A percentile compares a stretch with the other conserved stretches of the same genome.
Evolutionary conservation across 2,329 filamentous ascomycete species (phyloP).

Genomic region (Calonectria pseudoreteaudii): DNA sequence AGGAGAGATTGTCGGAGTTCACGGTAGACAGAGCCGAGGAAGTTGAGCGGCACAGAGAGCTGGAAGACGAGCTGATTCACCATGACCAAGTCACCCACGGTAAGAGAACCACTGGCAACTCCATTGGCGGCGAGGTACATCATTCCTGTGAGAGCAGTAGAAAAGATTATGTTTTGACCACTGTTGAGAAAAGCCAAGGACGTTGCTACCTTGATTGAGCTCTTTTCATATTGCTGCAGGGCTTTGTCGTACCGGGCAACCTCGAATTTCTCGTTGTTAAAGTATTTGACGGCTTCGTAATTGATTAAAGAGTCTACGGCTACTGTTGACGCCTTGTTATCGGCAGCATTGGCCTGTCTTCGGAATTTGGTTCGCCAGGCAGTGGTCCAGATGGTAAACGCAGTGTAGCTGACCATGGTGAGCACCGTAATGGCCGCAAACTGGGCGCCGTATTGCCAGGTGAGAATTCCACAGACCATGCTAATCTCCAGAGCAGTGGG

Average conservation of each 20-base stretch:
- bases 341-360: slow-evolving; percentile 93
- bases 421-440: slow-evolving; percentile 91
- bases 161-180: slow-evolving; percentile 98
- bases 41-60: slow-evolving; percentile 95
- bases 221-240: slow-evolving; percentile 86
- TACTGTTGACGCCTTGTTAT: slow-evolving; percentile 94
- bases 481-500: slow-evolving; percentile 94
- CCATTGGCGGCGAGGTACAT: slow-evolving; percentile 97
- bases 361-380: slow-evolving; percentile 98
- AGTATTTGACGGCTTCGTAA: slow-evolving; percentile 99
- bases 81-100: slow-evolving; percentile 97
- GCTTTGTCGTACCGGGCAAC: slow-evolving; percentile 91
- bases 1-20: slow-evolving; percentile 93
- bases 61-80: slow-evolving; percentile 99
- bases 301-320: slow-evolving; percentile 98
- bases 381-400: slow-evolving; percentile 97
- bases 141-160: slow-evolving; percentile 91
- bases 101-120: slow-evolving; percentile 82
- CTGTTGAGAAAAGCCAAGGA: slow-evolving; percentile 93
- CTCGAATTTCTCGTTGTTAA: slow-evolving; percentile 98
- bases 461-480: slow-evolving; percentile 96
- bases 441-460: slow-evolving; percentile 91
- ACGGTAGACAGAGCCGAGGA: slow-evolving; percentile 96
- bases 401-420: slow-evolving; percentile 94
- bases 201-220: slow-evolving; percentile 96